Conservation (phyloP, 257 asterid species). For the Osmanthus fragrans region DNA sequence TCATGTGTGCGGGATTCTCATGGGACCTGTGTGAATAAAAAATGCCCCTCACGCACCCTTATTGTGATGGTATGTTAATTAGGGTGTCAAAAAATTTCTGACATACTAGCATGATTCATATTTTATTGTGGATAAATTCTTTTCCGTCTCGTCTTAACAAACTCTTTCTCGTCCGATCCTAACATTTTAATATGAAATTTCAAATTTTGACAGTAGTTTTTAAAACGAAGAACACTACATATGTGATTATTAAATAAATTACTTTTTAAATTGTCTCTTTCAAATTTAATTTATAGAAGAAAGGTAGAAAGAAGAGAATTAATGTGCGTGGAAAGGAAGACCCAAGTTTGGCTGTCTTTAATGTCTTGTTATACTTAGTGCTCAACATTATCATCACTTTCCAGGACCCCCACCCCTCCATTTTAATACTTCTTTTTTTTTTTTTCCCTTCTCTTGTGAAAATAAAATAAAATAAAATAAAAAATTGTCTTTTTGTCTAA, state of each 20-base stretch:
- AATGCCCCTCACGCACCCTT: too few relatives aligned
- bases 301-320: neutral
- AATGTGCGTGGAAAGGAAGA: neutral
- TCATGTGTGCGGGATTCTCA: too few relatives aligned
- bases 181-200: neutral
- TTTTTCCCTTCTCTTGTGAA: neutral
- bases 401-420: neutral
- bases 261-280: neutral
- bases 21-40: too few relatives aligned
- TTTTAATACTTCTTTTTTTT: neutral
- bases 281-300: neutral
- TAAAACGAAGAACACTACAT: neutral
- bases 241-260: neutral
- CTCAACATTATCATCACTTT: neutral
- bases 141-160: too few relatives aligned
- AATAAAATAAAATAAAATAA: too few relatives aligned
- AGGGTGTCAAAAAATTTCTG: too few relatives aligned
- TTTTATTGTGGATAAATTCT: too few relatives aligned
- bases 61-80: too few relatives aligned
- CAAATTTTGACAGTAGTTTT: neutral
- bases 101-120: too few relatives aligned
- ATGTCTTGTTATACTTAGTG: neutral
- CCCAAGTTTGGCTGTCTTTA: neutral
- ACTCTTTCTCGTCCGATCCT: too few relatives aligned
- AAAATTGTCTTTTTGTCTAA: neutral